A percentile compares a stretch with the other conserved stretches of the same genome.
phyloP scores from a whole-genome alignment of 768 basidiomycete species.

The Russula virescens region DNA sequence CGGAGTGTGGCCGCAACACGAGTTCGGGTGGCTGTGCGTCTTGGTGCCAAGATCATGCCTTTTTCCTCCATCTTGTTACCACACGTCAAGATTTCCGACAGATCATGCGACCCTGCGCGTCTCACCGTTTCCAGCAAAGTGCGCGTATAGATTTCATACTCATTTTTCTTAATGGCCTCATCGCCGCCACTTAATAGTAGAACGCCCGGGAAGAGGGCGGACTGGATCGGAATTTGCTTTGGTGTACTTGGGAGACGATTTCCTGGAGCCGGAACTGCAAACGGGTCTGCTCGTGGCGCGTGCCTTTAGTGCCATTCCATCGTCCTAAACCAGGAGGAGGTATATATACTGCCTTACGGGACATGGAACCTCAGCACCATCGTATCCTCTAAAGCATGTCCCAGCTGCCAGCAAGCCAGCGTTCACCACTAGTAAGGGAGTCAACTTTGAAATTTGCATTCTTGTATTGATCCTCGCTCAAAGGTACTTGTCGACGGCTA shows the following conservation, averaged over 20 bases:
- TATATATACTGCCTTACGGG: background rate
- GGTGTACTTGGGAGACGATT: background rate
- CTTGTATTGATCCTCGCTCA: background rate
- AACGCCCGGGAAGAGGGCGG: background rate
- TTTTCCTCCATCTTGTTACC: background rate
- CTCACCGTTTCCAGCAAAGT: background rate
- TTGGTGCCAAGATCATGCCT: conserved; percentile 3
- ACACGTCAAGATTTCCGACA: background rate
- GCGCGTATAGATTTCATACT: background rate
- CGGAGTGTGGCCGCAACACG: background rate
- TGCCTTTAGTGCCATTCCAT: conserved; percentile 7
- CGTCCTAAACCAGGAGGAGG: no score
- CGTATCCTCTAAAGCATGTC: background rate
- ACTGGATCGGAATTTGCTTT: background rate
- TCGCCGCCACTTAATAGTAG: background rate
- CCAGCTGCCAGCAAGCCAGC: background rate
- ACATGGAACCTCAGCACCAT: background rate
- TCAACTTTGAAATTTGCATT: background rate
- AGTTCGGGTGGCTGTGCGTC: background rate
- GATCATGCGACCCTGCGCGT: background rate
- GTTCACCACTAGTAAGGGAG: background rate
- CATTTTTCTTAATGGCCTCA: background rate
- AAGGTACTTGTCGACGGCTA: conserved; percentile 16
- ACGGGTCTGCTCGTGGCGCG: background rate
- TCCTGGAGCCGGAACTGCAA: background rate